Evolutionary conservation across 495 filamentous ascomycete genomes (phyloP), one percentile per base, ranked within the genome.

Genomic region (Delitschia confertaspora): DNA sequence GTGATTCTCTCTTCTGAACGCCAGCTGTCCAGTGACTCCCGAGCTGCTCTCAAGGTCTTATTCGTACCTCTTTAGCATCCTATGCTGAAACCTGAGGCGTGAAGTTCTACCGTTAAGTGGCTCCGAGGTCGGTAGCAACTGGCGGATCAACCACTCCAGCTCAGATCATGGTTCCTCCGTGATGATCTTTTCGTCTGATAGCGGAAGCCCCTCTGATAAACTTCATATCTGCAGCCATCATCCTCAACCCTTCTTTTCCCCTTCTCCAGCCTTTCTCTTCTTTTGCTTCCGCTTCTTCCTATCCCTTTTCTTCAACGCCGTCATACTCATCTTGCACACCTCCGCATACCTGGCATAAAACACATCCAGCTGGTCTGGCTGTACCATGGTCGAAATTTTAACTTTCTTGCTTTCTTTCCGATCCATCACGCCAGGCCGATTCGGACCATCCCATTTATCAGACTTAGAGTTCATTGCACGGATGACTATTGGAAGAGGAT

Each of bases 261-360:
- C 45, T 62, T 76, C 83, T 74, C 82, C 85, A 42, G 76, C 78
- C 69, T 78, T 78, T 37, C 71, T 71, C 66, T 83, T 84, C 11
- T 60, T 58, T 45, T 78, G 78, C 71, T 88, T 95, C 58, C 73
- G 70, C 68, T 79, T 85, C 48, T 75, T 86, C 53, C 86, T 72
- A 70, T 95, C 88, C 41, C 89, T 68, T 68, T 93, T 95, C 82
- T 95, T 96, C 69, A 98, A 55, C 14, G 72, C 76, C 20, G 74
- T 69, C 88, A 95, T 96, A 13, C 88, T 86, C 0, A 70, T 64
- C 67, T 91, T 95, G 62, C 87, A 93, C 5, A 85, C 71, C 53
- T 96, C 93, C n/a, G 87, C 88, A 64, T 96, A 98, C 29, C 75
- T 72, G 11, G 68, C 68, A 63, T 83, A 98, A 53, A 98, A 98